A percentile compares a stretch with the other conserved stretches of the same genome.
These are phyloP conservation scores for Aspergillus transmontanensis DNA, from an alignment of 2,329 filamentous ascomycete species.

Conservation along the genomic window DNA sequence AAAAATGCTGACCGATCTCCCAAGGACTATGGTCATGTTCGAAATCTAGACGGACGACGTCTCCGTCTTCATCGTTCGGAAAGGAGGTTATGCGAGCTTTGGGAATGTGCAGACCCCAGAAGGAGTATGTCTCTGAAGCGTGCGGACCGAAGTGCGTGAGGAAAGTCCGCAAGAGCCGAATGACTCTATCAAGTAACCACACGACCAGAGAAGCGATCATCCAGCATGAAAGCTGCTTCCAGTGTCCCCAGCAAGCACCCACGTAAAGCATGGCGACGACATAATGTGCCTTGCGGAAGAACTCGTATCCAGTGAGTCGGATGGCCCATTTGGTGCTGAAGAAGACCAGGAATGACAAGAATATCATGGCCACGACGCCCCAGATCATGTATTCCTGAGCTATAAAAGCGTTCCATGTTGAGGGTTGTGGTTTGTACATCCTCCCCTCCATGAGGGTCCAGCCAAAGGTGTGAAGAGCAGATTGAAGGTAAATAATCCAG, in stretches of 20 bases:
- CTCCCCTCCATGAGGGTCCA: constrained; percentile 69
- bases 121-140: constrained; percentile 35
- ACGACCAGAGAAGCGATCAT: constrained; percentile 67
- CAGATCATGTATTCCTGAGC: constrained; percentile 70
- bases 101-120: constrained; percentile 56
- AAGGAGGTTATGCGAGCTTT: constrained; percentile 57
- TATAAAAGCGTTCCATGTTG: constrained; percentile 59
- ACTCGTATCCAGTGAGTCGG: constrained; percentile 70
- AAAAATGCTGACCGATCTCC: constrained; percentile 72
- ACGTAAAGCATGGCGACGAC: constrained; percentile 73
- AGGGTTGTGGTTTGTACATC: constrained; percentile 73
- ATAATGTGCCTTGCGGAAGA: constrained; percentile 75
- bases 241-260: constrained; percentile 75
- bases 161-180: constrained; percentile 60
- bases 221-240: constrained; percentile 68
- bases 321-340: constrained; percentile 64
- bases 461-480: constrained; percentile 67
- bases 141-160: constrained; percentile 63
- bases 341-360: constrained; percentile 64
- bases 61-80: constrained; percentile 58
- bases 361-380: constrained; percentile 68
- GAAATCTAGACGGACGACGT: constrained; percentile 68
- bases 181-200: constrained; percentile 65
- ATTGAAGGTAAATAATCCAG: constrained; percentile 71
- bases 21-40: constrained; percentile 63